Evolutionary conservation across 2,329 filamentous ascomycete genomes (phyloP).

Genomic region (Talaromyces rugulosus): DNA sequence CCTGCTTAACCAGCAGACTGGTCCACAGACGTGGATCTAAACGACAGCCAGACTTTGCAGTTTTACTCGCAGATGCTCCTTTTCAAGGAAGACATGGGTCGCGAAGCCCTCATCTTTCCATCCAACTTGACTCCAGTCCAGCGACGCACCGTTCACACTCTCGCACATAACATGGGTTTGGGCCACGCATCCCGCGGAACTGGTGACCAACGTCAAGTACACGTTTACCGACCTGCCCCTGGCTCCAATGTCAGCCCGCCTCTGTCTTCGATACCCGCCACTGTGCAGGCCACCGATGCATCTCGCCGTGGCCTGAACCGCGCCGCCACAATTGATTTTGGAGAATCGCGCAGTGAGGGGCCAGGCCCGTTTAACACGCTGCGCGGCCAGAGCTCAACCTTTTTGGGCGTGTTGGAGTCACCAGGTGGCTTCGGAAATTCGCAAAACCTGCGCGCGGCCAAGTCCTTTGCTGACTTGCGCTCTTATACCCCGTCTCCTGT

Average conservation of each 20-base stretch:
- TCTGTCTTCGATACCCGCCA: conserved; percentile 52
- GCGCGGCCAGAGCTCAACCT: conserved; percentile 68
- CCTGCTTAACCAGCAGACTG: conserved; percentile 5
- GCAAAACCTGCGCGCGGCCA: conserved; percentile 82
- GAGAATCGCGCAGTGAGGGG: conserved; percentile 70
- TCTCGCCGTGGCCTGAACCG: conserved; percentile 82
- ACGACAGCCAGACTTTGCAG: conserved; percentile 79
- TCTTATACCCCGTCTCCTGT: conserved; percentile 94
- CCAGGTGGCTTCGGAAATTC: conserved; percentile 63
- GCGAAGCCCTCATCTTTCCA: conserved; percentile 81
- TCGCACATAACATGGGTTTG: conserved; percentile 91
- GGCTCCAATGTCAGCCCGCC: conserved; percentile 56
- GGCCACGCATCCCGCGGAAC: conserved; percentile 86
- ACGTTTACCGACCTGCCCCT: conserved; percentile 65
- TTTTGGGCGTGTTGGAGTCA: conserved; percentile 83
- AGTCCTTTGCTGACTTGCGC: conserved; percentile 92
- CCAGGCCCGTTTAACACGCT: conserved; percentile 70
- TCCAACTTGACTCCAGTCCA: conserved; percentile 75
- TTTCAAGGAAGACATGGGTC: conserved; percentile 74
- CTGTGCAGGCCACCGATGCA: conserved; percentile 67
- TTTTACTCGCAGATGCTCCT: conserved; percentile 88
- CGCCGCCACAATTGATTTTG: conserved; percentile 96
- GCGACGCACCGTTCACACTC: conserved; percentile 84
- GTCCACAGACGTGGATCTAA: conserved; percentile 72
- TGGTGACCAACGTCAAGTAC: conserved; percentile 82